A percentile compares a stretch with the other conserved stretches of the same genome.
Evolutionary conservation across 2,329 filamentous ascomycete genomes (phyloP).

Genomic region (Botrytis cinerea): DNA sequence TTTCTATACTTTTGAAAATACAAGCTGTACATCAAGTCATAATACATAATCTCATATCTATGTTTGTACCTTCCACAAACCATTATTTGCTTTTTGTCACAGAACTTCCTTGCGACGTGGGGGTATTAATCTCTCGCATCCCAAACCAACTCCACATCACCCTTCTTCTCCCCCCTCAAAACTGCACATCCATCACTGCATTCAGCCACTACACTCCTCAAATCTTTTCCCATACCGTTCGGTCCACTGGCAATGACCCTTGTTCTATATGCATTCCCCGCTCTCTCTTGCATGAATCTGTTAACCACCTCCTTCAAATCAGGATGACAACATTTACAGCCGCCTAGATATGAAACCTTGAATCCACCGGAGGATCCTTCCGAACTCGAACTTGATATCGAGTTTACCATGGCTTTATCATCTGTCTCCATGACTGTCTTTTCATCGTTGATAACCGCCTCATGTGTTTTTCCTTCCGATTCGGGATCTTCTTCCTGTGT

Average conservation of each 20-base stretch:
- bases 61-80: neutral
- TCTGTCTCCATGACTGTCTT: neutral
- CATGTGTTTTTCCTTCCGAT: neutral
- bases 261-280: conserved; percentile 49
- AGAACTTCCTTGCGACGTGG: neutral
- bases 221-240: conserved; percentile 58
- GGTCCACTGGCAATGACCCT: conserved; percentile 63
- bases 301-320: conserved; percentile 45
- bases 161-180: conserved; percentile 56
- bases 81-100: neutral
- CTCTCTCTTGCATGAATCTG: conserved; percentile 51
- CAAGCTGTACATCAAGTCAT: neutral
- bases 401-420: conserved; percentile 9
- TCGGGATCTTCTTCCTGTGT: conserved; percentile 45
- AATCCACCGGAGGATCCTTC: neutral
- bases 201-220: conserved; percentile 55
- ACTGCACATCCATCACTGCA: conserved; percentile 56
- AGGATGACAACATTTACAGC: conserved; percentile 20
- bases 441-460: neutral
- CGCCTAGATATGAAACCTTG: neutral
- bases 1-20: neutral
- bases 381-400: neutral
- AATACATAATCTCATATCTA: neutral
- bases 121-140: conserved; percentile 52
- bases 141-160: conserved; percentile 57